Evolutionary conservation across 176 grass and related monocot genomes (phyloP).

Genomic region (Cenchrus fungigraminus): DNA sequence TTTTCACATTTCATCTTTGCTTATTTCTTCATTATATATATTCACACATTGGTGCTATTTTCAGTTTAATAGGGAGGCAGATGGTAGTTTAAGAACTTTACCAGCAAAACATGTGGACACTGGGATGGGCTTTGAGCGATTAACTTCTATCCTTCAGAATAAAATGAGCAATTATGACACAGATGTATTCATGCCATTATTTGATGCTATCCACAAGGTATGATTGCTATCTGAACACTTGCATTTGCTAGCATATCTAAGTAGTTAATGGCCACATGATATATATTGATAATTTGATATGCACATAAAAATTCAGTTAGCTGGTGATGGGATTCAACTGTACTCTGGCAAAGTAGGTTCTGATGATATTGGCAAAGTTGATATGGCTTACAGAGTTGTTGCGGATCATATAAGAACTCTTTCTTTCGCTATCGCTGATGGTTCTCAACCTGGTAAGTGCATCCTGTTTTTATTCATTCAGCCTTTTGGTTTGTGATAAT

Average conservation of each 20-base stretch:
- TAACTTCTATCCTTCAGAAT: conserved; percentile 92
- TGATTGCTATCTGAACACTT: conserved; percentile 3
- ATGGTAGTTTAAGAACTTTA: conserved; percentile 75
- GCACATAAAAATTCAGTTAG: conserved; percentile 49
- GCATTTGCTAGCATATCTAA: conserved; percentile 26
- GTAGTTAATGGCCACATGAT: conserved; percentile 1
- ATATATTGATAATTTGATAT: conserved; percentile 35
- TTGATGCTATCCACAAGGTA: conserved; percentile 90
- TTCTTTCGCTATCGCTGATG: conserved; percentile 89
- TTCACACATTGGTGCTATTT: conserved; percentile 12
- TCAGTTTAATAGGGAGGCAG: conserved; percentile 89
- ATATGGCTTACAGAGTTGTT: conserved; percentile 98
- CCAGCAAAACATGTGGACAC: conserved; percentile 98
- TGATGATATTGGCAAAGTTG: conserved; percentile 86
- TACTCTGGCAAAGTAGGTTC: conserved; percentile 77
- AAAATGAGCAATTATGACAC: conserved; percentile 99
- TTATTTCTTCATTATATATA: conserved; percentile 4
- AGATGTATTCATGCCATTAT: conserved; percentile 83
- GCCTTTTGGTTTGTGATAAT: neutral
- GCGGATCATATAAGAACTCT: conserved; percentile 97
- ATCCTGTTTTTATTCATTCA: conserved; percentile 5
- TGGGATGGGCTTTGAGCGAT: conserved; percentile 86
- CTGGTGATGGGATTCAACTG: conserved; percentile 56
- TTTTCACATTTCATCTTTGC: neutral
- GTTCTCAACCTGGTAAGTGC: conserved; percentile 79